A percentile compares a stretch with the other conserved stretches of the same genome.
Conservation (phyloP, 257 asterid genomes). For the Leptodermis oblonga region DNA sequence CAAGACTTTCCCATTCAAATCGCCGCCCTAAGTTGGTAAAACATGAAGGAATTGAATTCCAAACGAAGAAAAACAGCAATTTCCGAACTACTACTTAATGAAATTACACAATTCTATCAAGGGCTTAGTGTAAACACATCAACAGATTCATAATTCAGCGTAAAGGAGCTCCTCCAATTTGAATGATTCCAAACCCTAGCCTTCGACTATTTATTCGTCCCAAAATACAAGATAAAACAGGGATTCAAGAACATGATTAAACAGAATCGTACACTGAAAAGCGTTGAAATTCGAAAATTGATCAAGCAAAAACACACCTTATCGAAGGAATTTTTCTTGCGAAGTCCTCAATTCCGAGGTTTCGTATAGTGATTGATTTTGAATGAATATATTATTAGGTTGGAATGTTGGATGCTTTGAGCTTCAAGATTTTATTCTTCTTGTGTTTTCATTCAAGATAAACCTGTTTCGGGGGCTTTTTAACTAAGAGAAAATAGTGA, state of each 20-base stretch:
- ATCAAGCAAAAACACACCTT: neutral
- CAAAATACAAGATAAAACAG: neutral
- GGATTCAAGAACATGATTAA: neutral
- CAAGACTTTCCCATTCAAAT: neutral
- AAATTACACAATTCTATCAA: neutral
- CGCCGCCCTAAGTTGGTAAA: neutral
- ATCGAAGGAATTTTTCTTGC: neutral
- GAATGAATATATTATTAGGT: neutral
- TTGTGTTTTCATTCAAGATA: neutral
- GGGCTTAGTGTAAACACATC: neutral
- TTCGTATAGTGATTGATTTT: neutral
- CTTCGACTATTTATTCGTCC: neutral
- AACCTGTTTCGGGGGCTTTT: neutral
- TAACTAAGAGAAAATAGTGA: neutral
- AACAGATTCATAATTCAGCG: neutral
- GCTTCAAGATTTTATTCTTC: neutral
- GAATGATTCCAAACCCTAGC: conserved; percentile 7
- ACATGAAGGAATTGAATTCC: neutral
- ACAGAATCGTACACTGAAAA: neutral
- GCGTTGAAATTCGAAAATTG: neutral
- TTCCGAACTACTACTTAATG: neutral
- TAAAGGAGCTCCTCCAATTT: neutral
- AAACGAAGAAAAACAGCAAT: neutral
- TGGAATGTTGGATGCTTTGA: neutral
- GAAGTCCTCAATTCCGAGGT: neutral